Base-by-base conservation (phyloP, 805 yeast genomes). In the Kuraishia borneana region DNA sequence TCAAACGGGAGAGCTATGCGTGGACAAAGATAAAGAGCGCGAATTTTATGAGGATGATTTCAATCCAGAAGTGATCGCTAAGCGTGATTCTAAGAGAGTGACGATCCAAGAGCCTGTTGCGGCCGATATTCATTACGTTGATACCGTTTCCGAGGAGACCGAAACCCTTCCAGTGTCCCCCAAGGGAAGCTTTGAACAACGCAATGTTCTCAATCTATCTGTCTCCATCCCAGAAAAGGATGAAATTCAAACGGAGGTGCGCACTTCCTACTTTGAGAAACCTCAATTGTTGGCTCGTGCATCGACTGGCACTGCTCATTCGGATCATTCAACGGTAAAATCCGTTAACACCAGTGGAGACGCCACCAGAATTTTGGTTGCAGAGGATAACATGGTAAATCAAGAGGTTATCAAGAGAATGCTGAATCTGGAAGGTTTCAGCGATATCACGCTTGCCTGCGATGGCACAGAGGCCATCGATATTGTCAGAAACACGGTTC, bases 301-400 rank as follows among this genome's bases (percentile, higher is more conserved):
- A 0, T 67, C 73, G 0, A 69, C 76, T 1, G 76, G 75, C 18
- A 69, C 76, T 1, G 74, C 73, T 3, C 59, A 54, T 35, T 64
- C 69, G 19, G 47, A 36, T 26, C 43, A 32, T 13, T 32, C 34
- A 9, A 12, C 13, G 10, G 10, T 30, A 5, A 30, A 18, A 17
- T 14, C 16, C n/a, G 12, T 14, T 10, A 14, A 18, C 12, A 12
- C 20, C 20, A 32, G 19, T 12, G 16, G 10, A 16, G 23, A 26
- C 7, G 17, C 25, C n/a, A 43, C 66, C 34, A 59, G 66, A 34
- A 76, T 92, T 17, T 62, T 92, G 31, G 89, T 92, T 12, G 97
- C 96, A 0, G 98, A 92, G 50, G 98, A 92, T 48, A 92, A 92
- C 49, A 61, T 69, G 43, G 96, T 92, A 7, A 92, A 92, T 51